Base-by-base conservation (phyloP, 768 basidiomycete species). In the Suillus clintonianus region DNA sequence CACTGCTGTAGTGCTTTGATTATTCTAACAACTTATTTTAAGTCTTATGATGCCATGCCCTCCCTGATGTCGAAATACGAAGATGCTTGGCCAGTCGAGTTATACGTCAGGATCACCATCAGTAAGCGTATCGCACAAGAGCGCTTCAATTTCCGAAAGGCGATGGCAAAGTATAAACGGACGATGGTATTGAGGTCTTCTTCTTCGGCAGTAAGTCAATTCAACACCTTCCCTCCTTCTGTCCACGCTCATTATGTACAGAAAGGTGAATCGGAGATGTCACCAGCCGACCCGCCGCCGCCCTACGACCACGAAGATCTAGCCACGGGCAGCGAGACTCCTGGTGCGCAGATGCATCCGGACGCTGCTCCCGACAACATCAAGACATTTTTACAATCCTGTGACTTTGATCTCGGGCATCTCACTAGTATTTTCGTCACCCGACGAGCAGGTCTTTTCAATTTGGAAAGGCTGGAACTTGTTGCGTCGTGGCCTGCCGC, bases 371-470 rank as follows among this genome's bases (percentile, higher is more conserved):
- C 37, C 10, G 56, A 41, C 11, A 39, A 30, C 17, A 27, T 57
- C 39, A 39, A 57, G 9, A 11, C 27, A 4, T 57, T 57, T 15
- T 6, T 57, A 15, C 41, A 37, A 41, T 57, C 56, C 17, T 57
- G 56, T 10, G 56, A 57, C 17, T 41, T 57, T 15, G 56, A 57
- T 27, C 34, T 57, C 39, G 39, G 56, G 37, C 56, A 57, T 41
- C 56, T 57, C 56, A 39, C 37, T 19, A 13, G 34, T 57, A 3
- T 5, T 19, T 57, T 57, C 24, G 39, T 57, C 39, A 41, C 56
- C 24, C 39, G 11, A 39, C 24, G 56, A 57, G 24, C 56, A 19
- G 56, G 56, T 7, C 37, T 57, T 39, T 57, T 57, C 39, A 57
- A 57, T 36, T 27, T 57, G 24, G 24, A 41, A 39, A 57, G 39